phyloP scores from a whole-genome alignment of 192 early-diverging fungal genomes.

The Coemansia sp. region DNA sequence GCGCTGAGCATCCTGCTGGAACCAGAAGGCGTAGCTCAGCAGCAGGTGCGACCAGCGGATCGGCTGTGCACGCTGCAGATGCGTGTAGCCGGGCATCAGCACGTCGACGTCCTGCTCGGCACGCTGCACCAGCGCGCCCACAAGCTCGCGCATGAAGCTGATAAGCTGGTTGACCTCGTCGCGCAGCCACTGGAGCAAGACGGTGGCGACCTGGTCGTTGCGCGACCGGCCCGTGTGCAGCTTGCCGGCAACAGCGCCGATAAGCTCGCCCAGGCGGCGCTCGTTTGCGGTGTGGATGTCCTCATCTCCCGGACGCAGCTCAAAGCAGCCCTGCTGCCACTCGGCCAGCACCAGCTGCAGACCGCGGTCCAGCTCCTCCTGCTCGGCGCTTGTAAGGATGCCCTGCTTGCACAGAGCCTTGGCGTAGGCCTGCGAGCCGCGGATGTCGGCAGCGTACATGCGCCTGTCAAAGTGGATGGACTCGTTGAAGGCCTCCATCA shows the following conservation, averaged over 20 bases:
- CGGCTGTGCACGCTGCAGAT: constrained; percentile 96
- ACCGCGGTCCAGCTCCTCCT: constrained; percentile 66
- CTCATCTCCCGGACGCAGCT: constrained; percentile 76
- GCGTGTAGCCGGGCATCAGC: constrained; percentile 99
- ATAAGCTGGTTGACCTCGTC: constrained; percentile 68
- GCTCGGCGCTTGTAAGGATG: constrained; percentile 77
- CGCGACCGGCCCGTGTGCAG: constrained; percentile 94
- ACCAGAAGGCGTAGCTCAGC: constrained; percentile 85
- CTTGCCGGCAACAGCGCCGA: constrained; percentile 91
- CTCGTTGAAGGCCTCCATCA: constrained; percentile 97
- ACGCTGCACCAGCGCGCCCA: constrained; percentile 67
- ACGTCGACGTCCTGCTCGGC: constrained; percentile 88
- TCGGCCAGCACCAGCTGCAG: constrained; percentile 73
- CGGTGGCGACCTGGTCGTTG: constrained; percentile 99
- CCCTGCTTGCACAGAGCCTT: constrained; percentile 68
- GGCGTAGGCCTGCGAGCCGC: constrained; percentile 86
- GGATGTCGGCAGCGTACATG: constrained; percentile 86
- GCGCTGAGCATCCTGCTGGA: constrained; percentile 84
- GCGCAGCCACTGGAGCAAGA: constrained; percentile 92
- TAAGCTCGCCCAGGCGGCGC: constrained; percentile 85
- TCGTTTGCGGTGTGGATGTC: constrained; percentile 99
- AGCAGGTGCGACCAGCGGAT: constrained; percentile 96
- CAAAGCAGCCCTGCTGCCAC: constrained; percentile 76
- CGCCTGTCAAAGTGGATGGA: constrained; percentile 92
- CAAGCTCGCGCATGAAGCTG: constrained; percentile 68